Conservation (phyloP, 2,329 filamentous ascomycete species). For the Fusarium torreyae region DNA sequence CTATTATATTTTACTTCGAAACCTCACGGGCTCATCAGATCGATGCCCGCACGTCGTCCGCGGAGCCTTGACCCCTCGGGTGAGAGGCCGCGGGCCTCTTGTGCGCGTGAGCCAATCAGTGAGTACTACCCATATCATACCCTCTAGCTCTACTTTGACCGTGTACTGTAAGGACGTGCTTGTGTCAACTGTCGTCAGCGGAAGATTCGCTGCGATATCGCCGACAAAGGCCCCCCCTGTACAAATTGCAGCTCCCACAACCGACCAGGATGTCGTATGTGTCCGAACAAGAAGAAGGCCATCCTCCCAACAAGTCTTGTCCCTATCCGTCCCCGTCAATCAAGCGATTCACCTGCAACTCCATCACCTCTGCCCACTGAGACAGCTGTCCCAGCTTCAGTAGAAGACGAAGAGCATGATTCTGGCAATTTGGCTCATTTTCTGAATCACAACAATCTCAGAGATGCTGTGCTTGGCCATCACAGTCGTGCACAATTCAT, state of each 20-base stretch:
- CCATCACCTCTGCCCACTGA: neutral
- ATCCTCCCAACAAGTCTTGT: neutral
- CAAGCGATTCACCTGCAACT: neutral
- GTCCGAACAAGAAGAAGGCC: conserved; percentile 5
- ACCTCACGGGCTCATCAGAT: too few species aligned
- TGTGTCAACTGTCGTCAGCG: conserved; percentile 14
- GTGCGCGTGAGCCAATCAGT: neutral
- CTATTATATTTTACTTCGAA: rapidly evolving
- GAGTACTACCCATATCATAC: rapidly evolving
- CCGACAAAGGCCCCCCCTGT: conserved; percentile 6
- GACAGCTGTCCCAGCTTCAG: neutral
- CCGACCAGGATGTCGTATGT: conserved; percentile 2
- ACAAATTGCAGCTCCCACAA: conserved; percentile 6
- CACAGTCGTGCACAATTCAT: conserved; percentile 19
- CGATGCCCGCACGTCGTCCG: neutral
- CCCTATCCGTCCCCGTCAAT: conserved; percentile 1
- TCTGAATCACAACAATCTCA: conserved; percentile 2
- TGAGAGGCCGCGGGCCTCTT: neutral
- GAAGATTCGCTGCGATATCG: conserved; percentile 15
- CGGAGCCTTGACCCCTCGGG: neutral
- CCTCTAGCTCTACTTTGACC: rapidly evolving
- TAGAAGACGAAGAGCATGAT: conserved; percentile 1
- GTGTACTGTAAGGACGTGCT: neutral
- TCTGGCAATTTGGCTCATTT: conserved; percentile 1
- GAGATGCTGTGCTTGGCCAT: conserved; percentile 15